Percentiles rank a stretch among this genome's conserved stretches.
These are phyloP conservation scores for Endotrypanum monterogeii DNA, from an alignment of 208 protist genomes.

Conservation along the genomic window DNA sequence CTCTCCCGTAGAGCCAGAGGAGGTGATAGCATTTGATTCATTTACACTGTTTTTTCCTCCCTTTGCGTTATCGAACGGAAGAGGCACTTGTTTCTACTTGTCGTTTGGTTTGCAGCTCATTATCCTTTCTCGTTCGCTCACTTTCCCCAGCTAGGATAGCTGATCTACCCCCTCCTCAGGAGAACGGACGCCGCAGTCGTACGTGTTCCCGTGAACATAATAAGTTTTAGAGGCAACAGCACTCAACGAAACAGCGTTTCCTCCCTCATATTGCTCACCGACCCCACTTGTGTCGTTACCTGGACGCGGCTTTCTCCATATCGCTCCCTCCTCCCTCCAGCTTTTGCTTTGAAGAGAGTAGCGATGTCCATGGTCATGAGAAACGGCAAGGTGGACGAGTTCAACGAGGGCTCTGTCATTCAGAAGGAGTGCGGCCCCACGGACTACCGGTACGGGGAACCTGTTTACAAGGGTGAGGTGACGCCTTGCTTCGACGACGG, in stretches of 20 bases:
- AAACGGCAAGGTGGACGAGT: conserved; percentile 68
- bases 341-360: not conserved
- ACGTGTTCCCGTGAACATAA: not conserved
- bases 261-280: not conserved
- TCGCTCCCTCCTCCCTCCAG: not conserved
- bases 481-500: conserved; percentile 72
- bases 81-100: not conserved
- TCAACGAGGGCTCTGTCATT: conserved; percentile 70
- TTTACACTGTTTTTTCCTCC: not conserved
- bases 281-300: not conserved
- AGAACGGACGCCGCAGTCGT: not conserved
- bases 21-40: not conserved
- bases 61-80: not conserved
- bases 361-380: conserved; percentile 12
- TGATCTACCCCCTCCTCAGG: not conserved
- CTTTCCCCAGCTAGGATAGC: not conserved
- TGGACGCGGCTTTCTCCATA: not conserved
- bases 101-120: not conserved
- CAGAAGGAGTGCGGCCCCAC: conserved; percentile 36
- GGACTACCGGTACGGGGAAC: conserved; percentile 35
- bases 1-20: not conserved
- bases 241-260: not conserved
- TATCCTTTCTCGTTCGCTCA: not conserved
- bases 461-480: conserved; percentile 52
- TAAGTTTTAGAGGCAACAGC: not conserved